Conservation (phyloP, 1,139 yeast species). For the Meyerozyma guilliermondii region DNA sequence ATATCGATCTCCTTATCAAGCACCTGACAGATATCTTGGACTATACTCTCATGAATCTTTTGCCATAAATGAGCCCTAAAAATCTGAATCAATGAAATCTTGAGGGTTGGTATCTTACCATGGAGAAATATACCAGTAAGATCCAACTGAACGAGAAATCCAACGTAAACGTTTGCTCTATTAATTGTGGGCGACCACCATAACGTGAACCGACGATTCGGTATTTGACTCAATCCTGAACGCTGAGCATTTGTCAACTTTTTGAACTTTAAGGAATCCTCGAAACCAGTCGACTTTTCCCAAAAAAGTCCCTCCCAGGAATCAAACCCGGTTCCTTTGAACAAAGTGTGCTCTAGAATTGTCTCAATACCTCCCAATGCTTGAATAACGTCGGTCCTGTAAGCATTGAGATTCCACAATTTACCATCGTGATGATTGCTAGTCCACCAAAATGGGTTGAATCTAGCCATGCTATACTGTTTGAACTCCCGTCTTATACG, state of each 20-base stretch:
- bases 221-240: constrained; percentile 95
- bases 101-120: constrained; percentile 96
- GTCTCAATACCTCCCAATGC: constrained; percentile 98
- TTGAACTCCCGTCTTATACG: constrained; percentile 77
- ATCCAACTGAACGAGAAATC: constrained; percentile 93
- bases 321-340: constrained; percentile 95
- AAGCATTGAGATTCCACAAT: constrained; percentile 89
- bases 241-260: constrained; percentile 96
- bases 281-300: constrained; percentile 97
- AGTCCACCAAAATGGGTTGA: constrained; percentile 97
- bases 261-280: constrained; percentile 90
- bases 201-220: constrained; percentile 91
- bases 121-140: constrained; percentile 95
- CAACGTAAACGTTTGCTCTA: constrained; percentile 96
- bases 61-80: constrained; percentile 99
- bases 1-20: constrained; percentile 84
- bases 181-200: constrained; percentile 99
- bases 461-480: constrained; percentile 64
- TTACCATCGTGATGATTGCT: constrained; percentile 91
- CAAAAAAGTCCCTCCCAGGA: constrained; percentile 99
- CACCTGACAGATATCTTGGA: constrained; percentile 89
- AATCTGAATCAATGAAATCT: constrained; percentile 91
- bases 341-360: constrained; percentile 88
- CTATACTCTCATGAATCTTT: constrained; percentile 93
- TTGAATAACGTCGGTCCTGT: constrained; percentile 93